Base-by-base conservation (phyloP, 1,139 yeast genomes). In the Kurtzmaniella quercitrusa region DNA sequence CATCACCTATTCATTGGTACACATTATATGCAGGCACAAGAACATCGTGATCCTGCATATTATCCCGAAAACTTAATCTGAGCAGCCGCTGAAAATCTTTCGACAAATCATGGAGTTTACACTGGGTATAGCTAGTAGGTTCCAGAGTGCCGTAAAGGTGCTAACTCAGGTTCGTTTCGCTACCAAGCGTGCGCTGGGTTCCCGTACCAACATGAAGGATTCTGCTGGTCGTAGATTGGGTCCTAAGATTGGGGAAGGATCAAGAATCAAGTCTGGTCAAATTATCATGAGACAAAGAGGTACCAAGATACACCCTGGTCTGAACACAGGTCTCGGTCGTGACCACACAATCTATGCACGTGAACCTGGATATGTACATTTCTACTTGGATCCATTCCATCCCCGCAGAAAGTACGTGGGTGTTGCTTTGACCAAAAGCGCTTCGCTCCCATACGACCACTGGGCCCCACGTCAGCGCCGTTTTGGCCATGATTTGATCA, bases 201-300 rank as follows among this genome's bases (percentile, higher is more conserved):
- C 97, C 23, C 86, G 82, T 65, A 87, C 96, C 37, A 87, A 86
- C 52, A 91, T 87, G 79, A 85, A 87, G 62, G 97, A 91, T 64
- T 91, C 98, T 17, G 91, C 93, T 3, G 98, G 98, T 71, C 82
- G 95, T 65, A 75, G 98, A 59, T 71, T 93, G 43, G 99, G 99
- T 26, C 87, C 95, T 33, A 93, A 93, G 66, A 86, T 77, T 42
- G 78, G 84, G 50, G 97, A 91, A 54, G 84, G 86, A 38, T 76
- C 80, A 56, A 65, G 62, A 43, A 85, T 57, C 54, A 74, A 76
- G 42, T 81, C 88, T 0, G 98, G 98, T n/a, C 87, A 89, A 57
- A 91, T 93, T 53, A 75, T 93, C 38, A 81, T 88, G 82, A 81
- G 98, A 63, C 99, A 93, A 60, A 78, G 98, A 61, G 99, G 99